Evolutionary conservation across 768 basidiomycete species (phyloP).

Genomic region (Austroboletus eburneus): DNA sequence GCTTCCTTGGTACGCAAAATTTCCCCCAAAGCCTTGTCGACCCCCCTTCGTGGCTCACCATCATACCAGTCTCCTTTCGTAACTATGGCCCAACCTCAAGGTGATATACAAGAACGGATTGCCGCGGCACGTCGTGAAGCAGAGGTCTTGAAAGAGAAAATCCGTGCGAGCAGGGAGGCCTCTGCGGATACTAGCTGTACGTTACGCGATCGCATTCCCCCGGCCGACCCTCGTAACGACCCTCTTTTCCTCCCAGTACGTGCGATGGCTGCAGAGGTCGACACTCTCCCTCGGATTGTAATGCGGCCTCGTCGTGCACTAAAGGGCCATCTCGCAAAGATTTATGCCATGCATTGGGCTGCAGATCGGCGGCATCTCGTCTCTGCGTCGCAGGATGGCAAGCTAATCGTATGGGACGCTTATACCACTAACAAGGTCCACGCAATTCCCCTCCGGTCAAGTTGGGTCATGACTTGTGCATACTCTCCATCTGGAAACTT

Average conservation of each 20-base stretch:
- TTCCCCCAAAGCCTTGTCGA: constrained; percentile 23
- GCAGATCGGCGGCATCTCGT: constrained; percentile 96
- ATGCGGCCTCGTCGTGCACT: constrained; percentile 95
- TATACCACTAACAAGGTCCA: constrained; percentile 99
- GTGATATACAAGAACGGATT: constrained; percentile 88
- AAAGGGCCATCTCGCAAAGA: constrained; percentile 97
- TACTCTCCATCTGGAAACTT: constrained; percentile 97
- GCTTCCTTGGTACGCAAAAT: constrained; percentile 26
- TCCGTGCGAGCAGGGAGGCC: constrained; percentile 91
- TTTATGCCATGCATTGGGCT: constrained; percentile 99
- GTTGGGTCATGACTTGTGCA: constrained; percentile 99
- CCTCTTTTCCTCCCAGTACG: constrained; percentile 57
- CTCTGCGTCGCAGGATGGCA: constrained; percentile 99
- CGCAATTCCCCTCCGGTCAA: constrained; percentile 94
- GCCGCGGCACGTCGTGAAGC: constrained; percentile 96
- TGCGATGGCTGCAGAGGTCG: constrained; percentile 97
- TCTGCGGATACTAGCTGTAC: constrained; percentile 96
- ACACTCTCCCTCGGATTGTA: constrained; percentile 91
- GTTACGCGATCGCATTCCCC: constrained; percentile 32
- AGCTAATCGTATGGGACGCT: constrained; percentile 99
- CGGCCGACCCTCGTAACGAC: constrained; percentile 12
- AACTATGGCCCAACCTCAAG: constrained; percentile 73
- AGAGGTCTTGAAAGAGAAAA: constrained; percentile 97
- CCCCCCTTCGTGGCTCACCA: constrained; percentile 4
- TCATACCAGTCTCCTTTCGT: constrained; percentile 6